phyloP scores from a whole-genome alignment of 2,329 filamentous ascomycete genomes.

The Talaromyces funiculosus region DNA sequence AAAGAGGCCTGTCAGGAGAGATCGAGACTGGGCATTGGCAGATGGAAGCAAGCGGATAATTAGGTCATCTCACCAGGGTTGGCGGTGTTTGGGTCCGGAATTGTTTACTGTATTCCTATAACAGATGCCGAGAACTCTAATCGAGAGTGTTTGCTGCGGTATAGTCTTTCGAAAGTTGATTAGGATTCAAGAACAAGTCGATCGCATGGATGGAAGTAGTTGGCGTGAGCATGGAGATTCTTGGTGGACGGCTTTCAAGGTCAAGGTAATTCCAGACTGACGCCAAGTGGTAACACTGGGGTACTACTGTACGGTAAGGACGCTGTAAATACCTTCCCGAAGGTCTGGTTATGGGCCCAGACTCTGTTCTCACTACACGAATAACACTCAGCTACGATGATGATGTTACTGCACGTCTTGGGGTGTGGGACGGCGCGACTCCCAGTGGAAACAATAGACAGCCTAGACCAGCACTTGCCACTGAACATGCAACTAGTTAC shows the following conservation, averaged over 20 bases:
- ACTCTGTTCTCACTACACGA: background rate
- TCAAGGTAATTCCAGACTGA: background rate
- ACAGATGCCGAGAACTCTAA: background rate
- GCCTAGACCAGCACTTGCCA: background rate
- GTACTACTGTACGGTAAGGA: background rate
- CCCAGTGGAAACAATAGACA: background rate
- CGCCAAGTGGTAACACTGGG: background rate
- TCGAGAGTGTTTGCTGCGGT: background rate
- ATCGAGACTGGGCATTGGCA: background rate
- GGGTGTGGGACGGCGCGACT: background rate
- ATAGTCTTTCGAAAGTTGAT: background rate
- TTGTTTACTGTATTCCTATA: conserved; percentile 1
- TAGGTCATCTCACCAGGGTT: conserved; percentile 13
- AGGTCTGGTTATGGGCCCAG: background rate
- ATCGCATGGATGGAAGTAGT: background rate
- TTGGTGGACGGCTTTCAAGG: background rate
- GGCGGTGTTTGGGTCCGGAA: conserved; percentile 8
- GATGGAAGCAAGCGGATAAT: conserved; percentile 1
- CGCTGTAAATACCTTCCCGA: background rate
- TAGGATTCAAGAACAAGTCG: background rate
- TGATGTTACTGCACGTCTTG: background rate
- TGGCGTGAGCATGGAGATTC: background rate
- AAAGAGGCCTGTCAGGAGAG: background rate
- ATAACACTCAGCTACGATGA: background rate
- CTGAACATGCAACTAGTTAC: background rate